Conservation (phyloP, 495 filamentous ascomycete genomes). For the Opeltia flavorubescens region DNA sequence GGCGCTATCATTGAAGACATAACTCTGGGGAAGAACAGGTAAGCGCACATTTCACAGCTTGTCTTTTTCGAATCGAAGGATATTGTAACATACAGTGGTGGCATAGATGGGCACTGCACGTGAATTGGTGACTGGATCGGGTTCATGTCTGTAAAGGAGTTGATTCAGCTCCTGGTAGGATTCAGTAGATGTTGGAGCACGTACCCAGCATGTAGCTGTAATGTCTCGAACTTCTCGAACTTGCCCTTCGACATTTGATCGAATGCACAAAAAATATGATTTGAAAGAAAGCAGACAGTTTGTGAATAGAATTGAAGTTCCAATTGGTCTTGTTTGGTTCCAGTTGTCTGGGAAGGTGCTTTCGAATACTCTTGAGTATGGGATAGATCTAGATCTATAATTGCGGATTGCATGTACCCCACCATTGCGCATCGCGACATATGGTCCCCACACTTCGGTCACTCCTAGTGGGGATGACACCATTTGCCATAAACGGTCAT, state of each 20-base stretch:
- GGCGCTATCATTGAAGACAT: slow-evolving; percentile 88
- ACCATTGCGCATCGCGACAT: no score
- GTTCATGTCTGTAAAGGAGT: slow-evolving; percentile 47
- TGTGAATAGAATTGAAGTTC: not conserved
- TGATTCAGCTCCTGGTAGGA: slow-evolving; percentile 8
- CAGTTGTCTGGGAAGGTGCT: no score
- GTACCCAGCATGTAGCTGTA: slow-evolving; percentile 93
- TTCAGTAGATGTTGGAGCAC: slow-evolving; percentile 11
- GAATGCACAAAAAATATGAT: not conserved
- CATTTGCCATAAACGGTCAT: no score
- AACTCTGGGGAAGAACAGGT: slow-evolving; percentile 45
- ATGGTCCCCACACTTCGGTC: no score
- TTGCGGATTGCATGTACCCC: no score
- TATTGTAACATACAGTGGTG: slow-evolving; percentile 48
- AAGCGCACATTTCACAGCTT: not conserved
- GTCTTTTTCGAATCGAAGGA: not conserved
- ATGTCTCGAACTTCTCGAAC: slow-evolving; percentile 59
- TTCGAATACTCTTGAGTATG: no score
- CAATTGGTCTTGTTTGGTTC: no score
- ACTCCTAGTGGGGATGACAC: slow-evolving; percentile 1
- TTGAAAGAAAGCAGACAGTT: not conserved
- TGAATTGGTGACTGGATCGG: slow-evolving; percentile 75
- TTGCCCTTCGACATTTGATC: not conserved
- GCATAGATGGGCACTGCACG: slow-evolving; percentile 95
- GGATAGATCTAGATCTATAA: no score